Evolutionary conservation across 257 asterid genomes (phyloP).

Genomic region (Agastache rugosa): DNA sequence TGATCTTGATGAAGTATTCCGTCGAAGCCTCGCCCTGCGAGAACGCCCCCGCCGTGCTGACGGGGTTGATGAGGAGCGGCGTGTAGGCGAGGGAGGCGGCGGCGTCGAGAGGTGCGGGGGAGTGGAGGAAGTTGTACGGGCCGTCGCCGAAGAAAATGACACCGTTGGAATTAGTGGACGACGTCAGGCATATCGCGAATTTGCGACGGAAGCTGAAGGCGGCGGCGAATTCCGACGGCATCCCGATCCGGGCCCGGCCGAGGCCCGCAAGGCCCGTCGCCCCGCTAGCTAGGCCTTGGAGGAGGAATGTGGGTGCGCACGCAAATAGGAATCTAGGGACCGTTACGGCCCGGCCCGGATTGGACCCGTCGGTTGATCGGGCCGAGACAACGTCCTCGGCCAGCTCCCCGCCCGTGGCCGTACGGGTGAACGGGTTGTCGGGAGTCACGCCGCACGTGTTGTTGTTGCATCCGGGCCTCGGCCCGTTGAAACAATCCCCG

Average conservation of each 20-base stretch:
- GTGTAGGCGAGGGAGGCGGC: constrained; percentile 48
- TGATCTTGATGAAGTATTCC: constrained; percentile 67
- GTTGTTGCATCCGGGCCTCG: constrained; percentile 69
- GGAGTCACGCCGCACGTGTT: constrained; percentile 48
- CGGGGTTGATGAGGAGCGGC: constrained; percentile 61
- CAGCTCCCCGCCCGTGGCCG: constrained; percentile 56
- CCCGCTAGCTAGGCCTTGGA: constrained; percentile 53
- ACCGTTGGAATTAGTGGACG: constrained; percentile 46
- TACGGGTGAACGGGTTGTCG: constrained; percentile 51
- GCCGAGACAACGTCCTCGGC: constrained; percentile 62
- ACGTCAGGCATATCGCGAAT: constrained; percentile 58
- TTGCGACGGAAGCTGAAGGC: constrained; percentile 61
- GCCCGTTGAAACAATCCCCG: constrained; percentile 49
- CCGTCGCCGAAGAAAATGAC: constrained; percentile 64
- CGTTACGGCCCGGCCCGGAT: constrained; percentile 44
- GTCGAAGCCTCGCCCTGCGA: constrained; percentile 53
- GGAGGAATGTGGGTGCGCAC: constrained; percentile 50
- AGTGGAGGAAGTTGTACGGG: constrained; percentile 56
- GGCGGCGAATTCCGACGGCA: constrained; percentile 55
- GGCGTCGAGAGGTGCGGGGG: constrained; percentile 31
- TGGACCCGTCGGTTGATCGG: constrained; percentile 52
- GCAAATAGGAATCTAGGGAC: constrained; percentile 50
- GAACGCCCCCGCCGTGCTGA: constrained; percentile 54
- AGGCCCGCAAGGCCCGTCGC: constrained; percentile 63
- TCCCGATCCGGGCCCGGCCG: constrained; percentile 51